A percentile compares a stretch with the other conserved stretches of the same genome.
phyloP scores from a whole-genome alignment of 2,329 filamentous ascomycete species.

The Neophaeococcomyces aloes region DNA sequence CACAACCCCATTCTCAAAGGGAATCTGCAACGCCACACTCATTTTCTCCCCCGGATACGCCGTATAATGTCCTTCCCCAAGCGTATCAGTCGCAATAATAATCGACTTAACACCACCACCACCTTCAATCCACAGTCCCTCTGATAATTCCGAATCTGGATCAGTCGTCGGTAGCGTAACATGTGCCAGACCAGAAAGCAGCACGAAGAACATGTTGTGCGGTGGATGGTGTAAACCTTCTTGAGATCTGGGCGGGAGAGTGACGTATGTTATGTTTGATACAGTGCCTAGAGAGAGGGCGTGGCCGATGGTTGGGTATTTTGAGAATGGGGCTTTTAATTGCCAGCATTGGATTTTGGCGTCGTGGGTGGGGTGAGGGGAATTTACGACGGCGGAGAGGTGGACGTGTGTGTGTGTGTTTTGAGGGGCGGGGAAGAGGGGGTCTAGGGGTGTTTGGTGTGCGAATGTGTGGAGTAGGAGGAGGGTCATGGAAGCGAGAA shows the following conservation, averaged over 20 bases:
- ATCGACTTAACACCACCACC: slow-evolving; percentile 13
- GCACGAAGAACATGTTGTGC: slow-evolving; percentile 12
- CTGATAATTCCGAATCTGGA: background rate
- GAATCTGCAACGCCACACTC: slow-evolving; percentile 23
- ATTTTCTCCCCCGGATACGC: slow-evolving; percentile 22
- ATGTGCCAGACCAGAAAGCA: slow-evolving; percentile 8
- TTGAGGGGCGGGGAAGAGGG: no score
- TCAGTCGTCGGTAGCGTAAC: slow-evolving; percentile 4
- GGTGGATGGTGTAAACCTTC: slow-evolving; percentile 16
- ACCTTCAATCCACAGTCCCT: slow-evolving; percentile 8
- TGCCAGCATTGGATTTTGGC: slow-evolving; percentile 14
- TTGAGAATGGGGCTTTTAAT: slow-evolving; percentile 8
- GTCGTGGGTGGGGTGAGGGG: slow-evolving; percentile 4
- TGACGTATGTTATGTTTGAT: slow-evolving; percentile 13
- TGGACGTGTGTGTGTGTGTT: slow-evolving; percentile 3
- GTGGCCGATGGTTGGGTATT: slow-evolving; percentile 13
- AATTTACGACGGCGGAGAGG: slow-evolving; percentile 13
- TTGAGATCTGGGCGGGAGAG: slow-evolving; percentile 10
- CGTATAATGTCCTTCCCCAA: slow-evolving; percentile 22
- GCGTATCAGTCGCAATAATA: slow-evolving; percentile 20
- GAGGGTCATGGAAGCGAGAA: no score
- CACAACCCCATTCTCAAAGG: slow-evolving; percentile 18
- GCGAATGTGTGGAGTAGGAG: no score
- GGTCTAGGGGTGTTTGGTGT: no score
- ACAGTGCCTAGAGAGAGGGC: slow-evolving; percentile 9